Conservation (phyloP, 1,284 basidiomycete genomes). For the Ganoderma lingzhi region DNA sequence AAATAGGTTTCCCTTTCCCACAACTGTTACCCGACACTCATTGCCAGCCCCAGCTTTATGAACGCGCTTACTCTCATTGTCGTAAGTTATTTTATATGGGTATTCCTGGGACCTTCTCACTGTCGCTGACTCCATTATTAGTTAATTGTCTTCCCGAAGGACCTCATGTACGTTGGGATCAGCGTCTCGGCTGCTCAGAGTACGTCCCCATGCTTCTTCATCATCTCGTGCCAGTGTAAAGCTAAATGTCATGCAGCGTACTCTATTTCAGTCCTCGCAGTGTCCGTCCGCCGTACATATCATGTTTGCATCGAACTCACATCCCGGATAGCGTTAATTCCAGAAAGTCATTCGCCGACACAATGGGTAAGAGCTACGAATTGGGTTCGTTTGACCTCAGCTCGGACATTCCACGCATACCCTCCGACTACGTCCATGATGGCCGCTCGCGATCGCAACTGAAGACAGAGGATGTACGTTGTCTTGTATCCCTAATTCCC, state of each 20-base stretch:
- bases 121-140: neutral
- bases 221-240: neutral
- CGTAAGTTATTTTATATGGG: neutral
- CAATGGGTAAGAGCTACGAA: neutral
- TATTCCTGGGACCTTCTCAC: neutral
- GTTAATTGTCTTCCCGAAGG: neutral
- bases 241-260: neutral
- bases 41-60: neutral
- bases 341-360: neutral
- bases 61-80: constrained; percentile 1
- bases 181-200: neutral
- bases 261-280: neutral
- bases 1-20: no score
- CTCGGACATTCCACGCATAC: neutral
- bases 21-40: neutral
- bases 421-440: neutral
- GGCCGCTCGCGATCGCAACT: neutral
- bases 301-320: neutral
- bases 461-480: neutral
- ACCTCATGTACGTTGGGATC: neutral
- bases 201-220: neutral
- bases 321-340: neutral
- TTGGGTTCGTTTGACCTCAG: constrained; percentile 2
- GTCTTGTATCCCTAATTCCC: neutral
- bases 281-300: neutral